Evolutionary conservation across 441 rosid species (phyloP).

Genomic region (Corymbia citriodora): DNA sequence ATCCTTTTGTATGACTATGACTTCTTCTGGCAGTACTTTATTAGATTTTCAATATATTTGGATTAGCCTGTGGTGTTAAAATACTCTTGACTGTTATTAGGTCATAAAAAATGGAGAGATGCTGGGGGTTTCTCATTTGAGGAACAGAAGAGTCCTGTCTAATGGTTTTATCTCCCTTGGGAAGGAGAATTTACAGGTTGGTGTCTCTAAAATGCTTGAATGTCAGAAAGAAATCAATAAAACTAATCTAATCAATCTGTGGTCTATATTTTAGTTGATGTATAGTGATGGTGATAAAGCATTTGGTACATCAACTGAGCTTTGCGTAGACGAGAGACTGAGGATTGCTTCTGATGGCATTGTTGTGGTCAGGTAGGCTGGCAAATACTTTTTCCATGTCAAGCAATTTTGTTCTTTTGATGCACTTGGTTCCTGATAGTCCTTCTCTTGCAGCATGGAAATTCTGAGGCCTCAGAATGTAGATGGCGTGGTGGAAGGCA

Average conservation of each 20-base stretch:
- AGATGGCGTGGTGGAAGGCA: constrained; percentile 34
- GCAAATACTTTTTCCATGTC: background rate
- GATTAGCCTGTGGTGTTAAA: background rate
- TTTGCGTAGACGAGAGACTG: constrained; percentile 86
- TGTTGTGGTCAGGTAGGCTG: constrained; percentile 75
- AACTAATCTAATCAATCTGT: constrained; percentile 7
- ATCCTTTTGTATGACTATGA: background rate
- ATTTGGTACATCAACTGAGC: constrained; percentile 91
- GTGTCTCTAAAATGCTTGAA: constrained; percentile 10
- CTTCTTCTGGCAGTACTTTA: background rate
- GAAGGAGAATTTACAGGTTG: constrained; percentile 89
- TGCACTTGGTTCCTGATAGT: constrained; percentile 5
- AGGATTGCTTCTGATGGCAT: constrained; percentile 95
- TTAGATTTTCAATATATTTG: background rate
- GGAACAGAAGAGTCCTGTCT: constrained; percentile 90
- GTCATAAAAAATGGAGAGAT: constrained; percentile 98
- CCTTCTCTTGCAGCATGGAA: constrained; percentile 70
- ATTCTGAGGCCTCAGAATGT: constrained; percentile 61
- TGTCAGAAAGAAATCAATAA: constrained; percentile 2
- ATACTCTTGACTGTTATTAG: constrained; percentile 31
- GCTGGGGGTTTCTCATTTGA: constrained; percentile 98
- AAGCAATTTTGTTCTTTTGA: background rate
- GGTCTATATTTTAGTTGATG: constrained; percentile 66
- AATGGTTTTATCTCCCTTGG: constrained; percentile 92
- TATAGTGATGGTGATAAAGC: constrained; percentile 97